Evolutionary conservation across 306 rosid genomes (phyloP).

Genomic region (Cicer arietinum): DNA sequence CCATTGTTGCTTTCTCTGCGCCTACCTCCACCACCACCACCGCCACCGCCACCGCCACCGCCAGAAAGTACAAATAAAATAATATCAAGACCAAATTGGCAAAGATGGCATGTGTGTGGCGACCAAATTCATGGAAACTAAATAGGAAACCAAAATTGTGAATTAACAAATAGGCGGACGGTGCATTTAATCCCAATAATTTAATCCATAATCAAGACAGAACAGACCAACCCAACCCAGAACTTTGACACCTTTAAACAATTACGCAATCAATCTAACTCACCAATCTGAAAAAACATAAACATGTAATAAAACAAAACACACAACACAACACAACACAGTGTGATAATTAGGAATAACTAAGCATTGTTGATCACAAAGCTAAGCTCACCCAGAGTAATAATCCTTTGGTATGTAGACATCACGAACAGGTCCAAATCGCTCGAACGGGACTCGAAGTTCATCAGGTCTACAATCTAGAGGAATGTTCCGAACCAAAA

Average conservation of each 20-base stretch:
- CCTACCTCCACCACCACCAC: neutral
- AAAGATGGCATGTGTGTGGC: neutral
- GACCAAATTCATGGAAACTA: neutral
- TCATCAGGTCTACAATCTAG: constrained; percentile 77
- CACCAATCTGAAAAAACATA: constrained; percentile 39
- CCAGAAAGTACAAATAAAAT: no score
- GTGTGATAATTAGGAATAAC: neutral
- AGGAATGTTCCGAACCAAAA: constrained; percentile 95
- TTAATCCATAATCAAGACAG: constrained; percentile 20
- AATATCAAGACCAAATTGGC: neutral
- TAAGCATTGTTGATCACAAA: neutral
- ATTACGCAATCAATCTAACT: constrained; percentile 24
- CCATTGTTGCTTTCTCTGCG: no score
- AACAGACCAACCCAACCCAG: constrained; percentile 46
- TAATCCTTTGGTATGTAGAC: constrained; percentile 96
- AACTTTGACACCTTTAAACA: constrained; percentile 40
- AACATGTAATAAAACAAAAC: neutral
- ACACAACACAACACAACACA: neutral
- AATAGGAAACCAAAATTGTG: neutral
- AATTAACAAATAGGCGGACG: neutral
- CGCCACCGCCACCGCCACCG: constrained; percentile 37
- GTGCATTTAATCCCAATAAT: neutral
- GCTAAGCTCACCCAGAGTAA: constrained; percentile 79
- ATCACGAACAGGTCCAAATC: constrained; percentile 92
- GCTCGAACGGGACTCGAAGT: constrained; percentile 83